Evolutionary conservation across 495 filamentous ascomycete species (phyloP).

Genomic region (Aspergillus coremiiformis): DNA sequence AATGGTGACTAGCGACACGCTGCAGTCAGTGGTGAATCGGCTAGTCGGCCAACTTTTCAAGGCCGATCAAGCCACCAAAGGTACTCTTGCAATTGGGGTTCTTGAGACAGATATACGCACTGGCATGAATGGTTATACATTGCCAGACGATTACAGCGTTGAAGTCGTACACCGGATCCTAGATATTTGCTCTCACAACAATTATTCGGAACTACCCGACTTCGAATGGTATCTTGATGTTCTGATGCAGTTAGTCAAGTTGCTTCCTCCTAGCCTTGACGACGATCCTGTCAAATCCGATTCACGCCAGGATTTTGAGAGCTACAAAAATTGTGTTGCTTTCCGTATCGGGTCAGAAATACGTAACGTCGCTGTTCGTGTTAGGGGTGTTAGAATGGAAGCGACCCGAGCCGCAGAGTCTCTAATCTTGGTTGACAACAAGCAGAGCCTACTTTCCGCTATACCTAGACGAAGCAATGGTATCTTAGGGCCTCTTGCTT

Average conservation of each 20-base stretch:
- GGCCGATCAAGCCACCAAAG: constrained; percentile 26
- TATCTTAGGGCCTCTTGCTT: constrained; percentile 64
- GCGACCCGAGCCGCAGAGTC: constrained; percentile 77
- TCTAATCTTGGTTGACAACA: constrained; percentile 49
- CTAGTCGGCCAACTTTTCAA: constrained; percentile 73
- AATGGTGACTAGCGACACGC: constrained; percentile 81
- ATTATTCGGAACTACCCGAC: constrained; percentile 75
- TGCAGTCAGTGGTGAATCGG: constrained; percentile 75
- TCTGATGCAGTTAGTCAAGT: constrained; percentile 69
- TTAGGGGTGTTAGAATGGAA: constrained; percentile 67
- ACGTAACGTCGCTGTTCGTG: constrained; percentile 85
- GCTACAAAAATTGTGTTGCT: constrained; percentile 37
- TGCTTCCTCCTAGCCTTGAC: constrained; percentile 41
- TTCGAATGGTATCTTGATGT: constrained; percentile 96
- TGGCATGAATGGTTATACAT: constrained; percentile 5
- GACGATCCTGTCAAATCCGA: constrained; percentile 17
- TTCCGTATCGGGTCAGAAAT: constrained; percentile 75
- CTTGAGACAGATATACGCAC: constrained; percentile 1
- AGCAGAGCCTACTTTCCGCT: constrained; percentile 38
- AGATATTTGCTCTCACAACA: constrained; percentile 85
- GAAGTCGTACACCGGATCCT: constrained; percentile 74
- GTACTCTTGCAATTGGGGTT: neutral
- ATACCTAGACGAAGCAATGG: constrained; percentile 45
- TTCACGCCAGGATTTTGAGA: constrained; percentile 12
- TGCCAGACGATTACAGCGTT: constrained; percentile 76